Percentiles rank a stretch among this genome's conserved stretches.
These are phyloP conservation scores for Hymenoscyphus fructigenus DNA, from an alignment of 2,329 filamentous ascomycete genomes.

Conservation along the genomic window DNA sequence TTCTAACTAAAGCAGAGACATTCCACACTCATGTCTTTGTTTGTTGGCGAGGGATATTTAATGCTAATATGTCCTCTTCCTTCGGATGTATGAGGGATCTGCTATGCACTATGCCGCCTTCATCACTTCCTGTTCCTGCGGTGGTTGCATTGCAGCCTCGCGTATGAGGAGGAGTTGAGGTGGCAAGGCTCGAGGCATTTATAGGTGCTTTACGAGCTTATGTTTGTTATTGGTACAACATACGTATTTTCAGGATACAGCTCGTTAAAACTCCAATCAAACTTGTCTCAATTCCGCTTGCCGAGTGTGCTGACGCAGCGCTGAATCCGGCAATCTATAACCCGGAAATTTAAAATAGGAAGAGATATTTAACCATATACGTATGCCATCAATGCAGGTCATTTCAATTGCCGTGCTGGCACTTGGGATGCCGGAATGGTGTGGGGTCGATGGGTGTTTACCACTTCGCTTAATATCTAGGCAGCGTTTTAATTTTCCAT, in stretches of 20 bases:
- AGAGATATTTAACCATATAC: neutral
- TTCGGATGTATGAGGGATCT: neutral
- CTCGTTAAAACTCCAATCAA: too few relatives aligned
- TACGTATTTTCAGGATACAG: too few relatives aligned
- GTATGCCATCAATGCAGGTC: neutral
- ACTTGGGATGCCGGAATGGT: neutral
- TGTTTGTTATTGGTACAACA: too few relatives aligned
- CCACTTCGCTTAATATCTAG: neutral
- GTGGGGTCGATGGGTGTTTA: neutral
- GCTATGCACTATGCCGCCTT: neutral
- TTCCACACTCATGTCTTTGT: neutral
- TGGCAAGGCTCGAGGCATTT: neutral
- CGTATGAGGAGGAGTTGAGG: neutral
- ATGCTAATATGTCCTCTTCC: neutral
- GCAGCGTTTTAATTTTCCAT: too few relatives aligned
- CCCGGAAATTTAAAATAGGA: too few relatives aligned
- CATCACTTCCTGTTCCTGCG: neutral
- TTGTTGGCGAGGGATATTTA: neutral
- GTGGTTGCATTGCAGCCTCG: neutral
- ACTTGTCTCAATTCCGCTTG: too few relatives aligned
- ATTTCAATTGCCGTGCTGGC: neutral
- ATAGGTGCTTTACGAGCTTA: too few relatives aligned
- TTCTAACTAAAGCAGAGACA: neutral
- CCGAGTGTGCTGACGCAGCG: too few relatives aligned
- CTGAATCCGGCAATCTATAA: too few relatives aligned